Percentiles rank a stretch among this genome's conserved stretches.
Evolutionary conservation across 2,329 filamentous ascomycete species (phyloP).

Genomic region (Aspergillus aculeatinus): DNA sequence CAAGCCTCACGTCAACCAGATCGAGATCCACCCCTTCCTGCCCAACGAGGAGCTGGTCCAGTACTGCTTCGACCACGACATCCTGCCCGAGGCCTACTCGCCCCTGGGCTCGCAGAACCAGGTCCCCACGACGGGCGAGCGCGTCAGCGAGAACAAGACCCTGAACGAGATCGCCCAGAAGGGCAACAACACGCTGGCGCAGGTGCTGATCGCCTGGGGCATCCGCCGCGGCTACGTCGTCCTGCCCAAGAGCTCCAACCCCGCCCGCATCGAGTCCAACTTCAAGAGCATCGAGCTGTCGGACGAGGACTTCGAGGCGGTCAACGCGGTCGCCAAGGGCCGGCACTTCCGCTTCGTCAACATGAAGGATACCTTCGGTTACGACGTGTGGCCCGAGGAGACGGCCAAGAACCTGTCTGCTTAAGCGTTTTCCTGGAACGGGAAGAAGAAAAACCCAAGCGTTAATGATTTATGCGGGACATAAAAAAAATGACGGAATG

Average conservation of each 20-base stretch:
- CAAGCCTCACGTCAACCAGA: constrained; percentile 46
- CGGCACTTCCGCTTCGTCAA: constrained; percentile 72
- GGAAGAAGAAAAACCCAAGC: neutral
- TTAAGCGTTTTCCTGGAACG: constrained; percentile 12
- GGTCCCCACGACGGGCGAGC: constrained; percentile 67
- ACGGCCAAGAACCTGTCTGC: constrained; percentile 34
- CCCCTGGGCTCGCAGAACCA: constrained; percentile 65
- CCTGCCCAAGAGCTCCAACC: constrained; percentile 68
- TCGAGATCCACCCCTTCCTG: constrained; percentile 50
- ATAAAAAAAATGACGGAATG: constrained; percentile 13
- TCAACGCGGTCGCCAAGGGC: constrained; percentile 64
- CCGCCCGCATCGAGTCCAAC: constrained; percentile 67
- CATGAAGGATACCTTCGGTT: constrained; percentile 79
- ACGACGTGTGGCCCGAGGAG: constrained; percentile 68
- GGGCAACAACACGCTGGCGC: constrained; percentile 58
- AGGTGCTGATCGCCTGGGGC: constrained; percentile 66
- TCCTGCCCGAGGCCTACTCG: constrained; percentile 46
- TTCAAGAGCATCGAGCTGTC: constrained; percentile 61
- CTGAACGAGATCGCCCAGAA: constrained; percentile 60
- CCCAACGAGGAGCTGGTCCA: constrained; percentile 45
- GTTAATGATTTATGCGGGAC: constrained; percentile 20
- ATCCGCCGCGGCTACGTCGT: constrained; percentile 65
- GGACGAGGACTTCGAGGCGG: constrained; percentile 58
- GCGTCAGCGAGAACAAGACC: constrained; percentile 58
- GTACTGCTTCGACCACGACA: constrained; percentile 44